Base-by-base conservation (phyloP, 192 early-diverging fungal species). In the Podila epicladia region DNA sequence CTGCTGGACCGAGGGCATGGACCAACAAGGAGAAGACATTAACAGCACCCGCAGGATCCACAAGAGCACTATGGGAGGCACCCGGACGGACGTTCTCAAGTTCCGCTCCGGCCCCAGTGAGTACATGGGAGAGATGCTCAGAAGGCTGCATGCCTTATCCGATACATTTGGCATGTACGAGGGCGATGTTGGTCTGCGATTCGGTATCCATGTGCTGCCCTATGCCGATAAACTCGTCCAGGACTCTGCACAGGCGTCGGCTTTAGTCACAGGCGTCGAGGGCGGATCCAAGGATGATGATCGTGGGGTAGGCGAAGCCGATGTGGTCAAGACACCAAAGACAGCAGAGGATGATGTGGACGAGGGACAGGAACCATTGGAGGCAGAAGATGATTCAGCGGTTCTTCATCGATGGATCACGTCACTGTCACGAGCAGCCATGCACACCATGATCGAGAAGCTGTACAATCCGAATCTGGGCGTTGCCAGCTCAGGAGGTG, bases 141-240 rank as follows among this genome's bases (percentile, higher is more conserved):
- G 94, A 62, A 86, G 91, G 63, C 64, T 95, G 12, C 74, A 93
- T 31, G 89, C 86, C 37, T 73, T 95, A 15, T 93, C 94, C 15
- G 89, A 92, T 58, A 87, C 92, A 17, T 87, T 95, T 68, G 94
- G 93, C 35, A 86, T 91, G 26, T 91, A 93, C 78, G 84, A 84
- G 22, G 88, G 89, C 37, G 90, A 91, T 70, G 86, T 84, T 20
- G 88, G 86, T 45, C 60, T 79, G 37, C 49, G 76, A 45, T 79
- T 79, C 15, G 76, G 76, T 3, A 79, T 79, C 32, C 76, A 72
- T 41, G 60, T 60, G 9, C 48, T 79, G 20, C 76, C 76, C 0
- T 79, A 79, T 66, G 65, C 76, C 5, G 76, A 79, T 20, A 28
- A 60, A 4, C 76, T 70, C 12, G 58, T 57, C 26, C 69, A 78